Evolutionary conservation across 2,329 filamentous ascomycete species (phyloP).

Genomic region (Xylariaceae sp.): DNA sequence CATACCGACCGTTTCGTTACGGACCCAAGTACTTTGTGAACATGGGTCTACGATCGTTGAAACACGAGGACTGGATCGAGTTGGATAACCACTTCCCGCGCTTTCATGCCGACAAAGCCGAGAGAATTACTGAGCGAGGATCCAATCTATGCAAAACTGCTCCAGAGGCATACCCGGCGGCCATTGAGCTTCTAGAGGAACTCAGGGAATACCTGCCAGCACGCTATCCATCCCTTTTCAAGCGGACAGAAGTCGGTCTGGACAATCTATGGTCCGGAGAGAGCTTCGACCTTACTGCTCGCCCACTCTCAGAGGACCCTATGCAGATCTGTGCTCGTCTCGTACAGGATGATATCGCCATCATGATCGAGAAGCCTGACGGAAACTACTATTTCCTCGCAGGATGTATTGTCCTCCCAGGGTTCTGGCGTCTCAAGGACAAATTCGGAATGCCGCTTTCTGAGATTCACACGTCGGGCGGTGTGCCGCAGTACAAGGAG

Average conservation of each 20-base stretch:
- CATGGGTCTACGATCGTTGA: conserved; percentile 68
- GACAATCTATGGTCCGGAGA: conserved; percentile 68
- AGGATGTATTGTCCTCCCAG: conserved; percentile 68
- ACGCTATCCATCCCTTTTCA: conserved; percentile 69
- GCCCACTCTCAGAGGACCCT: conserved; percentile 67
- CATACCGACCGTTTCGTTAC: conserved; percentile 73
- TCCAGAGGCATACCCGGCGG: conserved; percentile 64
- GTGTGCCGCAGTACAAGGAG: conserved; percentile 48
- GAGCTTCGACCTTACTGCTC: conserved; percentile 59
- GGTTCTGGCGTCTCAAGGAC: conserved; percentile 78
- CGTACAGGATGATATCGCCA: conserved; percentile 74
- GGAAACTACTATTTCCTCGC: conserved; percentile 78
- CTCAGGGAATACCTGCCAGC: conserved; percentile 64
- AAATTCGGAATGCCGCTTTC: conserved; percentile 75
- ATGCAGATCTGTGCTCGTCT: conserved; percentile 70
- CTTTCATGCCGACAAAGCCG: conserved; percentile 66
- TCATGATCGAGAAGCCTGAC: conserved; percentile 73
- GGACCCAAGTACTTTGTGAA: conserved; percentile 72
- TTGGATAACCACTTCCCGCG: conserved; percentile 73
- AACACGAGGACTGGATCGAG: conserved; percentile 75
- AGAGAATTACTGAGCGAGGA: conserved; percentile 62
- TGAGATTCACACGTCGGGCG: conserved; percentile 72
- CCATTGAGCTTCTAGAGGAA: conserved; percentile 71
- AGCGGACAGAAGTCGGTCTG: conserved; percentile 57
- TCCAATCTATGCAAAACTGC: conserved; percentile 63